Base-by-base conservation (phyloP, 371 early-diverging fungal genomes). In the Phascolomyces articulosus region DNA sequence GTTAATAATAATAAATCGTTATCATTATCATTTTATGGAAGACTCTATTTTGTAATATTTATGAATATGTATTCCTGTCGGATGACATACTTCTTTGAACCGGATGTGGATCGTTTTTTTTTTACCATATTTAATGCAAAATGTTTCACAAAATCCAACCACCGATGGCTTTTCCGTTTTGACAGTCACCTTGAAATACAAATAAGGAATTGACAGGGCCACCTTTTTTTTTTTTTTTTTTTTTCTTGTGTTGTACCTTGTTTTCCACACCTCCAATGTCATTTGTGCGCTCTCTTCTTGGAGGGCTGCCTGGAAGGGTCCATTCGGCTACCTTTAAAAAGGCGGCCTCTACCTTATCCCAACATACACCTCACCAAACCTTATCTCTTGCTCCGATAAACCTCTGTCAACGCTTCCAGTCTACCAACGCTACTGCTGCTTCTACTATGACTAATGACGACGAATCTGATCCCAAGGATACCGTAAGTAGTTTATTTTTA, bases 221-320 rank as follows among this genome's bases (percentile, higher is more conserved):
- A 29, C 0, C 44, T 16, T 57, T 34, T 57, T 57, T 41, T 59
- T 34, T 34, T 31, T 31, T 31, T 31, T 31, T 34, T 34, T 34
- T 34, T 34, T 34, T 34, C n/a, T n/a, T n/a, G 6, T 24, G 47
- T 40, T 59, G 40, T n/a, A 59, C 60, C 10, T 51, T 23, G 20
- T 51, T 23, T 51, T 10, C 26, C 44, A 16, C 44, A n/a, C 15
- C 41, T 18, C 67, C 62, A 58, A 82, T 82, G 82, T 73, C 75
- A 56, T 79, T 82, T 66, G 74, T 77, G 61, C 77, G 79, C 60
- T 74, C 77, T 65, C 71, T 82, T 41, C 68, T 79, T 62, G 82
- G 82, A 64, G 79, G 73, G 40, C 66, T 76, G 63, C 74, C 80
- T 38, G 72, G 72, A 55, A 78, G 69, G 73, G 70, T 65, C 15